Base-by-base conservation (phyloP, 129 eudicot genomes). In the Cynara cardunculus region DNA sequence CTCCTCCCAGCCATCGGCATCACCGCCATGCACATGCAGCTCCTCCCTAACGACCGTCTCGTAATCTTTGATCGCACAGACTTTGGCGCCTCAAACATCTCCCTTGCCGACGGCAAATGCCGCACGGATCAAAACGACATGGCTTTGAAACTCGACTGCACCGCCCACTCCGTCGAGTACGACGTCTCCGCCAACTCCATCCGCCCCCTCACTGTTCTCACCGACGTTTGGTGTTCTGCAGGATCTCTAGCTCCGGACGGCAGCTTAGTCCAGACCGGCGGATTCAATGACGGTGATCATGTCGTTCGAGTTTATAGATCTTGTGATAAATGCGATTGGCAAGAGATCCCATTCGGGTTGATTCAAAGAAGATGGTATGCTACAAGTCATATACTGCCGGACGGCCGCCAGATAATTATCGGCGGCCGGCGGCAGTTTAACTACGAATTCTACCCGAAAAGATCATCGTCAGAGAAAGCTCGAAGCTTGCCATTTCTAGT, bases 21-120 rank as follows among this genome's bases (percentile, higher is more conserved):
- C 53, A 81, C 96, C 32, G 92, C 97, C 89, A 93, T 93, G 97
- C 97, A 89, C 97, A 93, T 93, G 96, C 97, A 93, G 39, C 97
- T 90, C 59, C 86, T 93, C 22, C 72, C 81, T 59, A 87, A 78
- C 78, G 93, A 93, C 84, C 90, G 89, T 11, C 86, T 93, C n/a
- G 83, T 93, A 62, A 87, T 93, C 24, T 91, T 80, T 41, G 98
- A 93, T 67, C 88, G 94, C 62, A 93, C 96, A 0, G 94, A 93
- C 44, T 89, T 87, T 28, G 98, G 96, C 25, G 28, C 21, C 12
- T 93, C 98, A 56, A 89, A 91, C 85, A 85, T 93, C 69, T 87
- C 92, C 18, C 82, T 93, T 7, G 86, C 96, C 4, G 35, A 27
- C 46, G 83, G 83, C 28, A 77, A 80, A 46, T 93, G 98, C 79